phyloP scores from a whole-genome alignment of 768 basidiomycete species.

The Boletus patriciae region DNA sequence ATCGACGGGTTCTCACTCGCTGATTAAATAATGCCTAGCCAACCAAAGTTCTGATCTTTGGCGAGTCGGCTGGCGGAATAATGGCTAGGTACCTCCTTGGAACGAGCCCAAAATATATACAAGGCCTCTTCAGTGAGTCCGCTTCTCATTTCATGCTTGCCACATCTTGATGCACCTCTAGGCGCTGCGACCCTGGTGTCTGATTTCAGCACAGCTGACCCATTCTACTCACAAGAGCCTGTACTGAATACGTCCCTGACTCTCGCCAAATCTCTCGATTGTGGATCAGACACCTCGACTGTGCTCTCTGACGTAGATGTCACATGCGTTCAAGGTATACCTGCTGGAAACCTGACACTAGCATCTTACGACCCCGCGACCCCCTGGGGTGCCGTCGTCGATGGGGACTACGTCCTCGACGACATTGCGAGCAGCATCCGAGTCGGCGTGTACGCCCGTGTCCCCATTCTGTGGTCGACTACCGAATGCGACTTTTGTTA shows the following conservation, averaged over 20 bases:
- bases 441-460: slow-evolving; percentile 12
- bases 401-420: slow-evolving; percentile 19
- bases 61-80: slow-evolving; percentile 22
- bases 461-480: slow-evolving; percentile 19
- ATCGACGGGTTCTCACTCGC: neutral
- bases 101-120: slow-evolving; percentile 17
- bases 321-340: slow-evolving; percentile 6
- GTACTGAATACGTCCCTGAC: slow-evolving; percentile 13
- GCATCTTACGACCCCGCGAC: slow-evolving; percentile 8
- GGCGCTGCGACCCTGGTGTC: slow-evolving; percentile 17
- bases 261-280: slow-evolving; percentile 18
- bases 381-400: slow-evolving; percentile 12
- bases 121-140: slow-evolving; percentile 19
- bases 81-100: slow-evolving; percentile 18
- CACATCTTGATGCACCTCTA: neutral
- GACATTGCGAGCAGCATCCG: slow-evolving; percentile 16
- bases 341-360: slow-evolving; percentile 6
- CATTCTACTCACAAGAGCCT: slow-evolving; percentile 17
- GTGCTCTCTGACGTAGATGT: neutral
- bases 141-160: neutral
- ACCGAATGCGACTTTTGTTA: slow-evolving; percentile 20
- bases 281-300: slow-evolving; percentile 16
- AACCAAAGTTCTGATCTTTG: slow-evolving; percentile 19
- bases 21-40: slow-evolving; percentile 3
- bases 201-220: slow-evolving; percentile 14